Evolutionary conservation across 331 rosid species (phyloP), one percentile per base, ranked within the genome.

Genomic region (Quercus phellos): DNA sequence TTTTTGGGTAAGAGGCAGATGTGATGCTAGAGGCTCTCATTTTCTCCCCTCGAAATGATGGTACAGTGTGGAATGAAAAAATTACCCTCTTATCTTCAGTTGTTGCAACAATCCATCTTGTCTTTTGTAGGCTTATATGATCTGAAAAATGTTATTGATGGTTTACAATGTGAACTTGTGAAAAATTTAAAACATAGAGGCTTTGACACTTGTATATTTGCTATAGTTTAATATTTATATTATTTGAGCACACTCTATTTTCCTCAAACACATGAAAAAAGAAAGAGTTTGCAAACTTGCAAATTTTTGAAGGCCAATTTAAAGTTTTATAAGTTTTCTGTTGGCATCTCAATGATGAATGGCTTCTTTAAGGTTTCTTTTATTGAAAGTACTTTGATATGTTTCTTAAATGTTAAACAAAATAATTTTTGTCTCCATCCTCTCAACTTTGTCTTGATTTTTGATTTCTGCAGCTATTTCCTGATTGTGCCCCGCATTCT

Each of bases 401-500:
- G 24, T 73, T 72, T 73, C 18, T 59, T 11, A 60, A 50, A 19
- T 43, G 51, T 78, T 66, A 58, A 79, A 29, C 21, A 63, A 58
- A 26, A 16, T 55, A 72, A 35, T 56, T 75, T 9, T 24, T 26
- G 16, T 67, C 70, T 38, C 68, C 60, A 24, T 11, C 18, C 26
- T 58, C 29, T 58, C 66, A 73, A 75, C 63, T 60, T 17, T 55
- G 29, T 24, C 38, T 54, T 73, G 55, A 74, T 68, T 64, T 56
- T 73, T 72, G 67, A 60, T 80, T 83, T 30, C 60, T 85, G 70
- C 96, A 94, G 98, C 96, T 94, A 80, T 86, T 90, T 35, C 95
- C 98, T n/a, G 88, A 90, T 13, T 94, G 97, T 74, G 96, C 97
- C 78, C 96, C 98, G 27, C 88, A 72, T 54, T 94, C 97, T 55